Evolutionary conservation across 2,329 filamentous ascomycete species (phyloP), one percentile per base, ranked within the genome.

Genomic region (Leptographium lundbergii): DNA sequence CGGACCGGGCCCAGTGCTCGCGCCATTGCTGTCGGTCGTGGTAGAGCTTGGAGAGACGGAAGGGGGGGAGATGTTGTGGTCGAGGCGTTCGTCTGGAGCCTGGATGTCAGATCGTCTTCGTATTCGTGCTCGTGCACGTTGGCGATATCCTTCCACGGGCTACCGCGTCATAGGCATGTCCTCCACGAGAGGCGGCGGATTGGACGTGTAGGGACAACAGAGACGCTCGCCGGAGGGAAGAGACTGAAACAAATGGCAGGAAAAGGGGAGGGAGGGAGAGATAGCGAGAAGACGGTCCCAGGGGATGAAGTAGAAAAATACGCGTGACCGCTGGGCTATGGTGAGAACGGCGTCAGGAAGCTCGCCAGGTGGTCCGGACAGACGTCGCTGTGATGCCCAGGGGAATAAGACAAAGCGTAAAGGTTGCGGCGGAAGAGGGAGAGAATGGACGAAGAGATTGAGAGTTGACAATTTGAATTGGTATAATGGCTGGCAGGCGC

Each of bases 1-100:
- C 89, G 88, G 66, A 82, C 79, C 65, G 81, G 76, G 68, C 81
- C 80, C 77, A 85, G 76, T 70, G 79, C 75, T 69, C 79, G 77
- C 68, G 78, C 76, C 79, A 81, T 81, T 71, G 71, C 19, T 45
- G 42, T n/a, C 7, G 24, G 27, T 52, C 22, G 55, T 22, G 42
- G 29, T 22, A n/a, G 17, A 42, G 34, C 17, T 10, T 22, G 19
- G 32, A 22, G 10, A 52, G 50, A 19, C 22, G 22, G 22, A n/a
- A 24, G 34, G 14, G 7, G 34, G 29, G 32, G 42, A 22, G 34
- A 42, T 22, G 19, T 19, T 11, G 34, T 25, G 29, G 32, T 13
- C 29, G 32, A 42, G 53, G n/a, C 34, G 34, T 6, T 56, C 24
- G 42, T 50, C 17, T n/a, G 34, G 27, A 22, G 22, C 2, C 6